These are phyloP conservation scores for Colletotrichum ledebouriae DNA, from an alignment of 2,329 filamentous ascomycete species.

Conservation along the genomic window DNA sequence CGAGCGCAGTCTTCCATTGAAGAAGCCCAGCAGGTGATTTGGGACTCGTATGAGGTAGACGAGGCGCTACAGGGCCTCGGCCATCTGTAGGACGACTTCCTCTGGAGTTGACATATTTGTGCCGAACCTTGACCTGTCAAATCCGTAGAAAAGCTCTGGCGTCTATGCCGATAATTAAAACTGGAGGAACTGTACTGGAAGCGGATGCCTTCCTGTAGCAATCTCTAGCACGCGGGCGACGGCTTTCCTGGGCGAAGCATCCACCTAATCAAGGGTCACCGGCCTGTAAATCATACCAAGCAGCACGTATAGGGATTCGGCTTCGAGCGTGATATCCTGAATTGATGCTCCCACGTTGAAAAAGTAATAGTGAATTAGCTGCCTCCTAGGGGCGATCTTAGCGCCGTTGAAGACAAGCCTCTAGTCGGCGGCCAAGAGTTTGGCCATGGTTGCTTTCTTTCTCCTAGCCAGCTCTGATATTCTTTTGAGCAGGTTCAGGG, in stretches of 20 bases:
- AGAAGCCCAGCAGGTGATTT: not conserved
- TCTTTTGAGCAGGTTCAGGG: not conserved
- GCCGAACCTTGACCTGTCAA: not conserved
- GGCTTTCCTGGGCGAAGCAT: not conserved
- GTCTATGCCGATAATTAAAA: not conserved
- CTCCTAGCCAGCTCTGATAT: not conserved
- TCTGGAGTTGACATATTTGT: not conserved
- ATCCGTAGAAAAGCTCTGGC: not conserved
- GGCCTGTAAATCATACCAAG: not conserved
- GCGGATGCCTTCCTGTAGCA: not conserved
- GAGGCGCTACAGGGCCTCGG: not conserved
- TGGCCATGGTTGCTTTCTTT: not conserved
- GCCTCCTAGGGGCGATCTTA: not conserved
- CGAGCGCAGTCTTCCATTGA: not conserved
- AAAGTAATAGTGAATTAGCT: not conserved
- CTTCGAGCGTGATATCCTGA: not conserved
- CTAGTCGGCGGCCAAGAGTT: not conserved
- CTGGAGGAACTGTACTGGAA: not conserved
- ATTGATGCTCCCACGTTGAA: not conserved
- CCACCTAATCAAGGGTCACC: not conserved
- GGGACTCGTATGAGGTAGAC: not conserved
- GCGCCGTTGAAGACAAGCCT: not conserved
- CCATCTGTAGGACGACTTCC: slow-evolving; percentile 1
- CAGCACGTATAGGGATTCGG: not conserved
- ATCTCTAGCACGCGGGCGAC: not conserved